These are phyloP conservation scores for Sclerotinia glacialis DNA, from an alignment of 2,329 filamentous ascomycete species.

Conservation along the genomic window DNA sequence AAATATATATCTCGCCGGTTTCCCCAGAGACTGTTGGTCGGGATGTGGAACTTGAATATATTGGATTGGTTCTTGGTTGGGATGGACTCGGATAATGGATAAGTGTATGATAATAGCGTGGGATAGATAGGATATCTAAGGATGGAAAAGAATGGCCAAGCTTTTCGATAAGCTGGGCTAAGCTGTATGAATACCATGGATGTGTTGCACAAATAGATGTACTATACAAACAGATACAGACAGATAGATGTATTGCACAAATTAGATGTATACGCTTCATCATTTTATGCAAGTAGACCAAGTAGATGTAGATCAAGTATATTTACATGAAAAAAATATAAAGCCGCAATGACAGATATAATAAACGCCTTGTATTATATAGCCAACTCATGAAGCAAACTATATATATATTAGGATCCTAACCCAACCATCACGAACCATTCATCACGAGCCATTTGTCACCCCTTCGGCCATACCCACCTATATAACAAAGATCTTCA, in stretches of 20 bases:
- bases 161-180: not conserved
- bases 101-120: too few relatives aligned
- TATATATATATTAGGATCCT: not conserved
- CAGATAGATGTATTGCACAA: too few relatives aligned
- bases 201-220: too few relatives aligned
- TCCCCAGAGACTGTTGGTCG: slow-evolving; percentile 11
- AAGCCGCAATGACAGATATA: not conserved
- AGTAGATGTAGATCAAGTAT: too few relatives aligned
- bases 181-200: too few relatives aligned
- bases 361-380: not conserved
- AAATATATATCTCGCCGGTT: slow-evolving; percentile 11
- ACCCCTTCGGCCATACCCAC: slow-evolving; percentile 16
- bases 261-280: not conserved
- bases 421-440: slow-evolving; percentile 8
- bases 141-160: not conserved
- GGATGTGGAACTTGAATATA: not conserved
- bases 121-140: not conserved
- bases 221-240: too few relatives aligned
- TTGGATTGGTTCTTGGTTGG: not conserved
- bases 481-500: not conserved
- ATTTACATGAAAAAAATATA: not conserved
- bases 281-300: not conserved
- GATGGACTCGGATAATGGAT: not conserved
- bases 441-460: slow-evolving; percentile 14
- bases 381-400: not conserved